Evolutionary conservation across 352 stramenopile genomes (phyloP).

Genomic region (Globisporangium polare): DNA sequence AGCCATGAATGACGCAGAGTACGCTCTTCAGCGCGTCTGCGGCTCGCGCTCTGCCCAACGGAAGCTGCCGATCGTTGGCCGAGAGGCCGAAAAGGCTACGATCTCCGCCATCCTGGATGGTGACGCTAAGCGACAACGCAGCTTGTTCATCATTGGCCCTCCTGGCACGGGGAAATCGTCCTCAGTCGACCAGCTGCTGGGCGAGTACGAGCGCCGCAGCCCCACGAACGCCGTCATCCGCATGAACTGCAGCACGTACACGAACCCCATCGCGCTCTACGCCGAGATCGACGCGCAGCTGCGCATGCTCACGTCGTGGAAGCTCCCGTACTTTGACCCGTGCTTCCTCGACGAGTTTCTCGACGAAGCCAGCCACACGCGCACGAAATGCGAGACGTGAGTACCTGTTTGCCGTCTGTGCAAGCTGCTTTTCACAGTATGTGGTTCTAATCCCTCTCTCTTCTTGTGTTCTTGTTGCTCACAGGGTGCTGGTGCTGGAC

Average conservation of each 20-base stretch:
- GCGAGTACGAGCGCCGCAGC: slow-evolving; percentile 21
- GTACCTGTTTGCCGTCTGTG: neutral
- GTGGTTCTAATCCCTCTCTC: neutral
- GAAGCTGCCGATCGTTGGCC: slow-evolving; percentile 29
- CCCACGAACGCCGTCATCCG: slow-evolving; percentile 24
- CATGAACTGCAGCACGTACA: slow-evolving; percentile 69
- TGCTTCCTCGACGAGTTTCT: slow-evolving; percentile 51
- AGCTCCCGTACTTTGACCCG: slow-evolving; percentile 35
- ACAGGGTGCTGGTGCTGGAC: slow-evolving; percentile 50
- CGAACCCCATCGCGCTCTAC: slow-evolving; percentile 41
- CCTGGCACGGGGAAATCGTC: slow-evolving; percentile 70
- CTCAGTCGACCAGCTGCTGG: slow-evolving; percentile 39
- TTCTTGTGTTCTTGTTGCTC: neutral
- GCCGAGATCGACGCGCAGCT: slow-evolving; percentile 31
- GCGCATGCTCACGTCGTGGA: slow-evolving; percentile 14
- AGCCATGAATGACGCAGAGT: slow-evolving; percentile 13
- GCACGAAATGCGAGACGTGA: slow-evolving; percentile 10
- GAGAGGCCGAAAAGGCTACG: slow-evolving; percentile 31
- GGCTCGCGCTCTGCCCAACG: slow-evolving; percentile 17
- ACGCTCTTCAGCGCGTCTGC: slow-evolving; percentile 31
- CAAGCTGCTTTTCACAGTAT: neutral
- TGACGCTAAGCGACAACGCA: slow-evolving; percentile 9
- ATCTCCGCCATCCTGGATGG: slow-evolving; percentile 31
- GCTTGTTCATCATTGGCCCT: slow-evolving; percentile 63
- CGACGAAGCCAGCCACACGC: neutral